A percentile compares a stretch with the other conserved stretches of the same genome.
Evolutionary conservation across 441 rosid species (phyloP).

Genomic region (Adansonia gregorii): DNA sequence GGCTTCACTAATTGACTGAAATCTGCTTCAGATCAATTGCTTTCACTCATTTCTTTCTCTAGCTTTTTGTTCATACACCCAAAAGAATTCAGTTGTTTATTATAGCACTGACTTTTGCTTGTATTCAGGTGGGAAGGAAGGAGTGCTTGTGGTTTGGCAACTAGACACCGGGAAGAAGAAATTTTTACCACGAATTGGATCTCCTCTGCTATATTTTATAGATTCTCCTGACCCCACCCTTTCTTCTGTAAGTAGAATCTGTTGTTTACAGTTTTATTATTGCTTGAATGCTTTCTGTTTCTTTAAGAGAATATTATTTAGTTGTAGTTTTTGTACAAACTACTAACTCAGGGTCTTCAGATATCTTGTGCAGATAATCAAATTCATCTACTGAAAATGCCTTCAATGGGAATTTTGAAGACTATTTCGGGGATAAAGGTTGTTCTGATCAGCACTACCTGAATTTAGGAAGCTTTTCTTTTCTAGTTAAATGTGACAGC

Average conservation of each 20-base stretch:
- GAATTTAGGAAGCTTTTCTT: background rate
- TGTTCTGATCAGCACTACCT: constrained; percentile 26
- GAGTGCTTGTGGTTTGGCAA: constrained; percentile 99
- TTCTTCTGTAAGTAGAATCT: constrained; percentile 70
- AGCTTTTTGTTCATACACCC: background rate
- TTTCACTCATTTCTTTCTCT: background rate
- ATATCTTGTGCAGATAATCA: constrained; percentile 97
- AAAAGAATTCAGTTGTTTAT: constrained; percentile 20
- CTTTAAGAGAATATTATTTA: constrained; percentile 14
- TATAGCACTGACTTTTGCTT: background rate
- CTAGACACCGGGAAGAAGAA: constrained; percentile 97
- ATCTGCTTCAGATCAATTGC: background rate
- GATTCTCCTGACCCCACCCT: constrained; percentile 82
- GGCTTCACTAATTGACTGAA: background rate
- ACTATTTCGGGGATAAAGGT: constrained; percentile 97
- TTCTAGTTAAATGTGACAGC: constrained; percentile 5
- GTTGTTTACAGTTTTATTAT: constrained; percentile 15
- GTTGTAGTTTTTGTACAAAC: constrained; percentile 29
- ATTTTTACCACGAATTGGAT: constrained; percentile 88
- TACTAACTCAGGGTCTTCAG: constrained; percentile 47
- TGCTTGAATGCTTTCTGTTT: background rate
- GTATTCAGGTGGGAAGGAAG: constrained; percentile 92
- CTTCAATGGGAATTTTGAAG: constrained; percentile 85
- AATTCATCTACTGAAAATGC: constrained; percentile 86
- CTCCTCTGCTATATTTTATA: constrained; percentile 76